Evolutionary conservation across 495 filamentous ascomycete genomes (phyloP).

Genomic region (Hypoxylon trugodes): DNA sequence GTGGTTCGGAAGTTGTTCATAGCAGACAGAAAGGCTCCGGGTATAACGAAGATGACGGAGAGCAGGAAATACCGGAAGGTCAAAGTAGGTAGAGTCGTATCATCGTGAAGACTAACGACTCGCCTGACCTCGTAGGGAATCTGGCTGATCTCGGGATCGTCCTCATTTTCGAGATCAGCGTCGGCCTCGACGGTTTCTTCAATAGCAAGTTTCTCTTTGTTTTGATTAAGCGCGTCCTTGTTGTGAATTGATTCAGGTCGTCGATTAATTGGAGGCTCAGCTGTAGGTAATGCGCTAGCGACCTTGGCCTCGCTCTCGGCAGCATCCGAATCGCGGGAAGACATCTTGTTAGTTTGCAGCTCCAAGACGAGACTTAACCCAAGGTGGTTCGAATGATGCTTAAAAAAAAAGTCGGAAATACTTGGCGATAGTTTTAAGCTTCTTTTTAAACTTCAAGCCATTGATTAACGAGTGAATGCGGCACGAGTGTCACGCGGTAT

Average conservation of each 20-base stretch:
- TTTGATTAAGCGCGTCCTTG: background rate
- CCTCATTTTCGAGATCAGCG: conserved; percentile 45
- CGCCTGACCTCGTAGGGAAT: conserved; percentile 60
- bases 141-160: conserved; percentile 58
- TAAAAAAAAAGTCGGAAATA: background rate
- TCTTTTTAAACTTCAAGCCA: background rate
- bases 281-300: conserved; percentile 25
- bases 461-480: background rate
- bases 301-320: conserved; percentile 35
- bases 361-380: background rate
- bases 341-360: conserved; percentile 26
- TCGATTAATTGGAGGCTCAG: conserved; percentile 30
- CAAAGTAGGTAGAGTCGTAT: conserved; percentile 59
- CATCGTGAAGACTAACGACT: conserved; percentile 61
- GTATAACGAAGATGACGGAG: conserved; percentile 59
- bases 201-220: conserved; percentile 32
- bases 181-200: conserved; percentile 48
- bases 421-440: background rate
- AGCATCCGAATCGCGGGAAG: conserved; percentile 22
- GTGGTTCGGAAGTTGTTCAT: conserved; percentile 64
- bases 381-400: conserved; percentile 6
- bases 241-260: conserved; percentile 5
- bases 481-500: conserved; percentile 3
- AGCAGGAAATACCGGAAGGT: conserved; percentile 67
- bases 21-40: conserved; percentile 62